phyloP scores from a whole-genome alignment of 2,329 filamentous ascomycete genomes.

The Fusarium sp. region DNA sequence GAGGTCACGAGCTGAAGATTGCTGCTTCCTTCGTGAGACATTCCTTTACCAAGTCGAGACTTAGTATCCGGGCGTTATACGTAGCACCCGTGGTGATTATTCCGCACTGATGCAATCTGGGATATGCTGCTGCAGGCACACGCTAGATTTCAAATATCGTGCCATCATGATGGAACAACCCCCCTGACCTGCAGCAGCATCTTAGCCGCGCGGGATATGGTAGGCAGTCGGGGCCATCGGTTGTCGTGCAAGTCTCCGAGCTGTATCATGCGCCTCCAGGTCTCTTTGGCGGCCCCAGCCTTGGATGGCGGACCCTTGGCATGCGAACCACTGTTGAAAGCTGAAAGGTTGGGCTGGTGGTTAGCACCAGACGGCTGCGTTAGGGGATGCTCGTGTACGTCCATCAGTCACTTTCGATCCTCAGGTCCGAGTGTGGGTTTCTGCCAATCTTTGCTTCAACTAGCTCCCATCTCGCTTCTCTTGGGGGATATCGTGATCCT shows the following conservation, averaged over 20 bases:
- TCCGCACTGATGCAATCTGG: conserved; percentile 13
- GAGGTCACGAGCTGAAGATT: neutral
- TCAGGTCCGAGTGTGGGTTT: neutral
- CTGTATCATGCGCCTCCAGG: neutral
- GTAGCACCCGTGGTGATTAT: neutral
- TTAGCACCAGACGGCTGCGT: neutral
- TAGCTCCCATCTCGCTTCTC: neutral
- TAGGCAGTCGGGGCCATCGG: neutral
- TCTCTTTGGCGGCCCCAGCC: neutral
- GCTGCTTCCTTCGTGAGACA: neutral
- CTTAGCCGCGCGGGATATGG: neutral
- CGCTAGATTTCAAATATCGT: neutral
- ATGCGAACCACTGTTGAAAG: neutral
- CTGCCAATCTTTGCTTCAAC: conserved; percentile 8
- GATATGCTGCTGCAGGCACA: neutral
- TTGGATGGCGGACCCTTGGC: neutral
- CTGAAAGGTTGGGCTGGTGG: neutral
- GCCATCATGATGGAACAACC: neutral
- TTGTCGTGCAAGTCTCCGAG: neutral
- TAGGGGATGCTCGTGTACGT: neutral
- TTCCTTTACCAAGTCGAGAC: conserved; percentile 1
- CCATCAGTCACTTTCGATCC: neutral
- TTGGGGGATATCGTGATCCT: neutral
- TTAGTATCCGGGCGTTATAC: neutral
- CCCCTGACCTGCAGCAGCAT: neutral